Evolutionary conservation across 2,329 filamentous ascomycete genomes (phyloP).

Genomic region (Neoarthrinium moseri): DNA sequence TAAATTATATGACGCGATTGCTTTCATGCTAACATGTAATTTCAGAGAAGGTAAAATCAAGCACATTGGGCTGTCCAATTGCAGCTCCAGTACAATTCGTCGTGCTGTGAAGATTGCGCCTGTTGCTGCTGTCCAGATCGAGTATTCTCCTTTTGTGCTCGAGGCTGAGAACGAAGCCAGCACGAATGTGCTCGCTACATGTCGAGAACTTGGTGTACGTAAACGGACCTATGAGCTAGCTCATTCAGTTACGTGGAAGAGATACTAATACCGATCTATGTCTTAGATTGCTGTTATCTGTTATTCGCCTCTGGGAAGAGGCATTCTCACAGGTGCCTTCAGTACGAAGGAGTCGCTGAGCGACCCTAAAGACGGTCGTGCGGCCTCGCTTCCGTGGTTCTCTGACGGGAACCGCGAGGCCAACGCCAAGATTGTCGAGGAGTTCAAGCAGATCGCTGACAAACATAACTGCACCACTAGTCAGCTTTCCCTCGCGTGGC

Average conservation of each 20-base stretch:
- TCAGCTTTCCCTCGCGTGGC: constrained; percentile 58
- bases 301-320: constrained; percentile 40
- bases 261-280: too few species aligned
- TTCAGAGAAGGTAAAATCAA: constrained; percentile 51
- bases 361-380: constrained; percentile 31
- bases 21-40: too few species aligned
- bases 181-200: constrained; percentile 38
- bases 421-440: constrained; percentile 37
- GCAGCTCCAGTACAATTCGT: constrained; percentile 45
- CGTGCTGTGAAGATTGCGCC: constrained; percentile 46
- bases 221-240: too few species aligned
- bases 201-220: constrained; percentile 47
- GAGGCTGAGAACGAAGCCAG: constrained; percentile 43
- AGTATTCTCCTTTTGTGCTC: constrained; percentile 47
- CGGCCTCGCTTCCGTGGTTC: constrained; percentile 37
- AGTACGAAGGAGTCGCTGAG: constrained; percentile 33
- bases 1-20: too few species aligned
- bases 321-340: constrained; percentile 41
- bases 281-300: constrained; percentile 37
- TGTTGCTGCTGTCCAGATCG: constrained; percentile 52
- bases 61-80: constrained; percentile 50
- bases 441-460: constrained; percentile 24
- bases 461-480: constrained; percentile 39
- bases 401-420: constrained; percentile 45
- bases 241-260: too few species aligned